These are phyloP conservation scores for Alternaria gaisen DNA, from an alignment of 2,329 filamentous ascomycete genomes.

Conservation along the genomic window DNA sequence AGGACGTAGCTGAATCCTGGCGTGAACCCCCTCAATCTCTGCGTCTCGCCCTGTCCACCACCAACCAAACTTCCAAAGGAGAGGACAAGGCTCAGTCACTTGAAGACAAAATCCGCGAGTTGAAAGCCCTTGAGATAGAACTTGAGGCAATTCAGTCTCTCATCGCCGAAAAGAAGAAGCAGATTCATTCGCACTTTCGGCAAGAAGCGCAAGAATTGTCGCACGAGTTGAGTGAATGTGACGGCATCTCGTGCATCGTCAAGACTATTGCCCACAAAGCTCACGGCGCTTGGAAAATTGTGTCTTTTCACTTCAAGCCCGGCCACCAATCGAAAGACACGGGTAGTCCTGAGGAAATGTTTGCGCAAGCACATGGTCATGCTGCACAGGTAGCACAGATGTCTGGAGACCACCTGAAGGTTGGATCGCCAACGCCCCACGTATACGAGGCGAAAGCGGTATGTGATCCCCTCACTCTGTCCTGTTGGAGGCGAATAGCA, in stretches of 20 bases:
- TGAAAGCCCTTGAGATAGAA: slow-evolving; percentile 52
- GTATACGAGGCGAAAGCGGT: slow-evolving; percentile 25
- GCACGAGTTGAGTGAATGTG: slow-evolving; percentile 54
- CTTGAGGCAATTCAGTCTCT: slow-evolving; percentile 49
- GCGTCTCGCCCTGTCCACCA: slow-evolving; percentile 34
- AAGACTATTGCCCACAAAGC: slow-evolving; percentile 51
- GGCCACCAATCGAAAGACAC: slow-evolving; percentile 29
- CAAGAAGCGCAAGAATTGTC: slow-evolving; percentile 45
- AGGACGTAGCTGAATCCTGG: slow-evolving; percentile 47
- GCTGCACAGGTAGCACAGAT: slow-evolving; percentile 29
- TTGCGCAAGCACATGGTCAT: slow-evolving; percentile 27
- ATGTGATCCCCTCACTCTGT: neutral
- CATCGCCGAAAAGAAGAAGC: slow-evolving; percentile 48
- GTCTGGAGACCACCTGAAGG: slow-evolving; percentile 25
- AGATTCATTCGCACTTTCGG: slow-evolving; percentile 43
- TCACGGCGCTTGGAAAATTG: slow-evolving; percentile 44
- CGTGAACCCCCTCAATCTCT: slow-evolving; percentile 48
- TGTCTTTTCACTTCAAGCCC: slow-evolving; percentile 43
- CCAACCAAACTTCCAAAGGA: slow-evolving; percentile 8
- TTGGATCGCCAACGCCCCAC: slow-evolving; percentile 20
- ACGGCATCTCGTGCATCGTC: slow-evolving; percentile 54
- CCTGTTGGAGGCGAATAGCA: neutral
- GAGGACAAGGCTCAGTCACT: slow-evolving; percentile 31
- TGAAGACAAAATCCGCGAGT: slow-evolving; percentile 53
- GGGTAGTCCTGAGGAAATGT: slow-evolving; percentile 36